These are phyloP conservation scores for Gossypium anomalum DNA, from an alignment of 345 rosid genomes.

Conservation along the genomic window DNA sequence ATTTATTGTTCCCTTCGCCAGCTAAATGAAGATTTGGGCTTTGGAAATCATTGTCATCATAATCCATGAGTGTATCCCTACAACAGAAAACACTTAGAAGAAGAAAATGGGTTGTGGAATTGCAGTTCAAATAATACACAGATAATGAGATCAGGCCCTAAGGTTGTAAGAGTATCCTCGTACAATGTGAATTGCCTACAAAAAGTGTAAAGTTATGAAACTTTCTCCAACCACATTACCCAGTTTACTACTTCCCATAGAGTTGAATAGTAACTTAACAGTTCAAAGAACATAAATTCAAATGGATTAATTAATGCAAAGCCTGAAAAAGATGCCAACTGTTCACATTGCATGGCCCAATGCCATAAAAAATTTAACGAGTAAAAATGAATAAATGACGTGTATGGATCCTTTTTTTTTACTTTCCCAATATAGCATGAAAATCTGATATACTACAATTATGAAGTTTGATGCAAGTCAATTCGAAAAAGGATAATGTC, in stretches of 20 bases:
- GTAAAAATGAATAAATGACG: no score
- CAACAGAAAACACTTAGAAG: conserved; percentile 3
- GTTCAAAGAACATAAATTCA: conserved; percentile 10
- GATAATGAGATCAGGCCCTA: conserved; percentile 2
- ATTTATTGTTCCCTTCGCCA: conserved; percentile 76
- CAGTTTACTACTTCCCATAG: not conserved
- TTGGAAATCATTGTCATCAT: conserved; percentile 96
- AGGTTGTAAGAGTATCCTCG: conserved; percentile 9
- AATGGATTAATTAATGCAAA: not conserved
- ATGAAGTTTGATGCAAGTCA: not conserved
- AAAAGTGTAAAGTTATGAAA: not conserved
- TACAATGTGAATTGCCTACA: not conserved
- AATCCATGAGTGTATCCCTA: conserved; percentile 96
- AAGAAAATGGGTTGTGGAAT: not conserved
- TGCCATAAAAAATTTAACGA: not conserved
- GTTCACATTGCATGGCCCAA: not conserved
- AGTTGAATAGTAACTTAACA: not conserved
- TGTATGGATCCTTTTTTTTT: not conserved
- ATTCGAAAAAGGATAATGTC: not conserved
- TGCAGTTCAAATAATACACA: conserved; percentile 7
- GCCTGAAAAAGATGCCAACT: not conserved
- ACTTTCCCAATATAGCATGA: not conserved
- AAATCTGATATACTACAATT: not conserved
- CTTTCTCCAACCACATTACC: not conserved
- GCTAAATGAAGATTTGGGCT: conserved; percentile 86